A percentile compares a stretch with the other conserved stretches of the same genome.
These are phyloP conservation scores for Rhododendron kiyosumense DNA, from an alignment of 148 eudicot species.

Conservation along the genomic window DNA sequence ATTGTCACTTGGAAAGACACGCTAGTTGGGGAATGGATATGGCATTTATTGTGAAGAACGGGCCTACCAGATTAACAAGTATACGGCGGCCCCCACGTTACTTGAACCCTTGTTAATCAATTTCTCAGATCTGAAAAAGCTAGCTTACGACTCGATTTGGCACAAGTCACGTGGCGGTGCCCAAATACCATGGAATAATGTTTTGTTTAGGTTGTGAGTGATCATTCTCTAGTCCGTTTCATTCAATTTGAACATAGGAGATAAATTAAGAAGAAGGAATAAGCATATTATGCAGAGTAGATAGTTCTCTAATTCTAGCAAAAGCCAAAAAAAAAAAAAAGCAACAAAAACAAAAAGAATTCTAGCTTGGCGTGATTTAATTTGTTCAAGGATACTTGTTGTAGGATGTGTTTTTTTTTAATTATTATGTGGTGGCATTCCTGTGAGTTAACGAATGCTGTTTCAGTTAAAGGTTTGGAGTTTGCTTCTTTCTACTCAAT, in stretches of 20 bases:
- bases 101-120: not conserved
- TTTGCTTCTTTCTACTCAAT: no score
- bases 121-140: not conserved
- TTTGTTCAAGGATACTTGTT: not conserved
- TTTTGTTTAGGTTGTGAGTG: not conserved
- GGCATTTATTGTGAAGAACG: constrained; percentile 26
- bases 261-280: no score
- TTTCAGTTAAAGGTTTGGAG: no score
- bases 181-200: not conserved
- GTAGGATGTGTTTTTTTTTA: no score
- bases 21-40: constrained; percentile 31
- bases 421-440: no score
- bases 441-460: no score
- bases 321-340: no score
- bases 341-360: no score
- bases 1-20: constrained; percentile 22
- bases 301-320: no score
- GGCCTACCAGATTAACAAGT: not conserved
- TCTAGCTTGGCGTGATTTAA: not conserved
- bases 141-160: not conserved
- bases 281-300: not conserved
- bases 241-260: not conserved
- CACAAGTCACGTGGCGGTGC: not conserved
- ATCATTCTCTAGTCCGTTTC: not conserved
- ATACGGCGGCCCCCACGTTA: not conserved